A percentile compares a stretch with the other conserved stretches of the same genome.
Evolutionary conservation across 306 rosid genomes (phyloP).

Genomic region (Cucumis hystrix): DNA sequence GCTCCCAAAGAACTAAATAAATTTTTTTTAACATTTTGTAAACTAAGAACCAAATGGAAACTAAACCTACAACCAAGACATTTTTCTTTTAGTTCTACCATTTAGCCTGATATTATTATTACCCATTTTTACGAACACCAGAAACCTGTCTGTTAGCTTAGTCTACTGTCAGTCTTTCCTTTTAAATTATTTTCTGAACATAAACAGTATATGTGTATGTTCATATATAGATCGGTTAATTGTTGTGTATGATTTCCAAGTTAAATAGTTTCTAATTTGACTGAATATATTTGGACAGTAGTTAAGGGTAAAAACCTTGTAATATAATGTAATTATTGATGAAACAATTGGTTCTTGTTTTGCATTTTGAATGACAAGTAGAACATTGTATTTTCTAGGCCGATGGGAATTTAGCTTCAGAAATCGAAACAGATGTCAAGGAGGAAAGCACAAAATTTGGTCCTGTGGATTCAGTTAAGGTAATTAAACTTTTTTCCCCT

Average conservation of each 20-base stretch:
- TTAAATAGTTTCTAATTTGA: background rate
- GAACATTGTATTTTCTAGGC: slow-evolving; percentile 29
- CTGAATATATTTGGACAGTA: background rate
- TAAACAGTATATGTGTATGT: background rate
- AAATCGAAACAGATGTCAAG: slow-evolving; percentile 74
- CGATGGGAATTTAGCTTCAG: slow-evolving; percentile 57
- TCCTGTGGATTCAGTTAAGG: slow-evolving; percentile 74
- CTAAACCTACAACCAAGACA: too few species aligned
- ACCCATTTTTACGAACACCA: background rate
- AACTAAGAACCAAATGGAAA: too few species aligned
- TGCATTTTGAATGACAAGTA: background rate
- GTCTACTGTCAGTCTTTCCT: background rate
- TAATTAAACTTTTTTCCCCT: slow-evolving; percentile 8
- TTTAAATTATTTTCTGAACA: background rate
- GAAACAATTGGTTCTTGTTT: background rate
- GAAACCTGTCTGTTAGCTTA: background rate
- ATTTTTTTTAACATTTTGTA: too few species aligned
- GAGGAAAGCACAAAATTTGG: slow-evolving; percentile 86
- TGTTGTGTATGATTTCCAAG: background rate
- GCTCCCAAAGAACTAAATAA: too few species aligned
- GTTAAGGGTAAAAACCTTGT: background rate
- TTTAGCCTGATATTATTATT: background rate
- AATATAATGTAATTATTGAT: background rate
- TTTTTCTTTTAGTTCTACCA: background rate
- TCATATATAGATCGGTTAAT: background rate